These are phyloP conservation scores for Neonectria ditissima DNA, from an alignment of 2,329 filamentous ascomycete genomes.

Conservation along the genomic window DNA sequence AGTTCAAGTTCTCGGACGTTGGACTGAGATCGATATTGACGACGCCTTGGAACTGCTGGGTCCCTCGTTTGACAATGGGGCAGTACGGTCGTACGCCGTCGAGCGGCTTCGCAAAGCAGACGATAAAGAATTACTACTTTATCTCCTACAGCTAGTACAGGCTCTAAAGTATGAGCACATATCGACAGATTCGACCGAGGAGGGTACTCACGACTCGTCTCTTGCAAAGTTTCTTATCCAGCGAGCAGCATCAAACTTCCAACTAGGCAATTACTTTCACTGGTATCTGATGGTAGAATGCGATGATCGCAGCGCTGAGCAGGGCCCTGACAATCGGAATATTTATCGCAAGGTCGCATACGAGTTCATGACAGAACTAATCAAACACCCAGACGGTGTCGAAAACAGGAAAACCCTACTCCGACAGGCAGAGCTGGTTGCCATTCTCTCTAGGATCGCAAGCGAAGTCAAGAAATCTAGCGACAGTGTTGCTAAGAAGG, in stretches of 20 bases:
- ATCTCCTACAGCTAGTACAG: slow-evolving; percentile 93
- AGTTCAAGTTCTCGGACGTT: slow-evolving; percentile 88
- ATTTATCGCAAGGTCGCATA: slow-evolving; percentile 95
- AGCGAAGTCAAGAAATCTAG: slow-evolving; percentile 86
- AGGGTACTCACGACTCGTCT: slow-evolving; percentile 80
- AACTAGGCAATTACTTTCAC: slow-evolving; percentile 93
- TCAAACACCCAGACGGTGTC: slow-evolving; percentile 75
- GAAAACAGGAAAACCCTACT: slow-evolving; percentile 81
- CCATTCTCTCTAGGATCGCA: slow-evolving; percentile 87
- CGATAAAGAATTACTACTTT: slow-evolving; percentile 90
- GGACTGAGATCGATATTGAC: slow-evolving; percentile 97
- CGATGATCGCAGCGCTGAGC: slow-evolving; percentile 83
- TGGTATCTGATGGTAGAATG: slow-evolving; percentile 99
- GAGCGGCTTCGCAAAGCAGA: slow-evolving; percentile 91
- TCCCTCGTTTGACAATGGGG: slow-evolving; percentile 88
- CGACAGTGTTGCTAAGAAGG: slow-evolving; percentile 82
- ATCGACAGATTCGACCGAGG: slow-evolving; percentile 65
- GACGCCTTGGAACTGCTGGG: slow-evolving; percentile 95
- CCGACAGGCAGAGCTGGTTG: slow-evolving; percentile 89
- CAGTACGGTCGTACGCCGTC: slow-evolving; percentile 92
- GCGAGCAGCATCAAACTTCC: slow-evolving; percentile 87
- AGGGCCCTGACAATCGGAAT: slow-evolving; percentile 79
- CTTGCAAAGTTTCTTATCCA: slow-evolving; percentile 90
- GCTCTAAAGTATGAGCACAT: slow-evolving; percentile 94
- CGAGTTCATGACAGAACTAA: slow-evolving; percentile 92